Base-by-base conservation (phyloP, 2,329 filamentous ascomycete species). In the Ustilaginoidea virens region DNA sequence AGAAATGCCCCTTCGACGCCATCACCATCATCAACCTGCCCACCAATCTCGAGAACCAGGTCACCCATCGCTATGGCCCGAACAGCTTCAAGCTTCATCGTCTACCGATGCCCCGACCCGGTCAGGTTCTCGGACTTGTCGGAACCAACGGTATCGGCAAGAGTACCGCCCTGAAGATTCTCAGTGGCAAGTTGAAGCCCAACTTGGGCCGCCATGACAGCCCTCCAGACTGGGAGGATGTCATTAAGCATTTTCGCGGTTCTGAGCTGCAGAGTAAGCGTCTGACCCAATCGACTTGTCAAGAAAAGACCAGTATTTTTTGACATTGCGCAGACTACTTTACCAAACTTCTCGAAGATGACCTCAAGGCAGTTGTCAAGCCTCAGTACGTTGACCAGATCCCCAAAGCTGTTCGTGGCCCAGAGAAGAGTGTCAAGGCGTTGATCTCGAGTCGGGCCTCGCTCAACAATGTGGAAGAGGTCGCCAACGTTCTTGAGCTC, bases 1-100 rank as follows among this genome's bases (percentile, higher is more conserved):
- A 98, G 67, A 96, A 96, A 59, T 98, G 90, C 57, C 90, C 90
- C 11, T 98, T 98, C 59, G 80, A 86, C 51, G 90, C 90, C 47
- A 98, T 98, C 61, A 92, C 87, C 56, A 98, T 98, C 58, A 98
- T 98, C 83, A 98, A 98, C 66, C 65, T 98, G 67, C 90, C 92
- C 44, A 98, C 90, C 55, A 98, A 98, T 61, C 79, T 98, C 57
- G 90, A 98, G 59, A 92, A 80, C 41, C 81, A 96, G 56, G 85
- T 98, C 49, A 96, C 90, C 43, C 92, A 98, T 58, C 80, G 90
- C 52, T 98, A 98, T 66, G 92, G 87, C 31, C 87, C 90, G 55
- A 98, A 98, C 69, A 94, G 86, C 63, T 98, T 98, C 74, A 98
- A 98, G 69, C 74, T 98, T 42, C 90, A 98, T 59, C 77, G 92